phyloP scores from a whole-genome alignment of 2,329 filamentous ascomycete genomes.

The Penicillium crustosum region DNA sequence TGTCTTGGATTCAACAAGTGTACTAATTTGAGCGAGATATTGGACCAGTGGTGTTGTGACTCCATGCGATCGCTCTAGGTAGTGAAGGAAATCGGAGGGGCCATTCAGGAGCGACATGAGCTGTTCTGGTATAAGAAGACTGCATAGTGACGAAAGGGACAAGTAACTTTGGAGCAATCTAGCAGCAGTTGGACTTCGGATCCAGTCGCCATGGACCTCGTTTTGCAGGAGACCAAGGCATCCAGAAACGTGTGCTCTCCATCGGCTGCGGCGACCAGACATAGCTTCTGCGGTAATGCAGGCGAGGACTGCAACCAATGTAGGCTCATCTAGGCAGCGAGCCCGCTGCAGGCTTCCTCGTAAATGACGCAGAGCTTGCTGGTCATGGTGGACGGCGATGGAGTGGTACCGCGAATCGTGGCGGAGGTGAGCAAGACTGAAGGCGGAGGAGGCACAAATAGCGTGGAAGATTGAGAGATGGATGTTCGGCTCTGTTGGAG shows the following conservation, averaged over 20 bases:
- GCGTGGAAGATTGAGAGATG: conserved; percentile 34
- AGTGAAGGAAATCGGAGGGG: conserved; percentile 22
- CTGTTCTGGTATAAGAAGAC: conserved; percentile 25
- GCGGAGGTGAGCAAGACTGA: conserved; percentile 28
- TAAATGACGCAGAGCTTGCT: conserved; percentile 30
- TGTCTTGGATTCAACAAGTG: conserved; percentile 26
- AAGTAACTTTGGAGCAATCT: conserved; percentile 31
- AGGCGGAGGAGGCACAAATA: conserved; percentile 27
- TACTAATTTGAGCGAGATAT: conserved; percentile 26
- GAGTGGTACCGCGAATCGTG: conserved; percentile 27
- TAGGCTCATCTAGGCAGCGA: conserved; percentile 19
- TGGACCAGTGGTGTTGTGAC: conserved; percentile 30
- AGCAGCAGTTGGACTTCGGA: conserved; percentile 15
- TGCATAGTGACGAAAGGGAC: conserved; percentile 31
- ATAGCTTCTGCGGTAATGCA: conserved; percentile 28
- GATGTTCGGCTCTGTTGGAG: conserved; percentile 22
- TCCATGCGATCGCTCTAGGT: conserved; percentile 32
- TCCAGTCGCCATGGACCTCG: conserved; percentile 23
- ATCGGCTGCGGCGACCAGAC: conserved; percentile 27
- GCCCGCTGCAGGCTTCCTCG: conserved; percentile 22
- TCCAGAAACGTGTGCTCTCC: conserved; percentile 27
- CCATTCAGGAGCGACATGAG: conserved; percentile 23
- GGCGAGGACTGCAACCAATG: conserved; percentile 19
- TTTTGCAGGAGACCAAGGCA: conserved; percentile 24
- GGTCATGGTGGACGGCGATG: conserved; percentile 30